Base-by-base conservation (phyloP, 192 early-diverging fungal genomes). In the Entomortierella parvispora region DNA sequence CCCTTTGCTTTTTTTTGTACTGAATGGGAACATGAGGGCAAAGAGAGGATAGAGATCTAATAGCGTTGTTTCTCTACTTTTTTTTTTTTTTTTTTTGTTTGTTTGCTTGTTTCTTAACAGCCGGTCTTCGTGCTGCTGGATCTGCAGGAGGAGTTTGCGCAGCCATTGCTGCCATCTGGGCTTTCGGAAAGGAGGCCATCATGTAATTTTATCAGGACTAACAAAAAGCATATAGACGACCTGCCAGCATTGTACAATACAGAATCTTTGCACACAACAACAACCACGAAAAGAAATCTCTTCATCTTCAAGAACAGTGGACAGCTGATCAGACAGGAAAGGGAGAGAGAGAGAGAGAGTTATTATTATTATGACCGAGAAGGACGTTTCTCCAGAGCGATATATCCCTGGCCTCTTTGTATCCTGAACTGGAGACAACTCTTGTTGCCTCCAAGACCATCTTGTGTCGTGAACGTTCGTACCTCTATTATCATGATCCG, bases 41-140 rank as follows among this genome's bases (percentile, higher is more conserved):
- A 7, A 2, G 2, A 52, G n/a, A 23, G 34, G 22, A 15, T 46
- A 17, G 2, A 31, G 0, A 56, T 22, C 31, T 18, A 45, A 25
- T 46, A 33, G 17, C 3, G 23, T 47, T 50, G 20, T 34, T 20
- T 34, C 43, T 44, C 37, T 44, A 49, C 20, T 52, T 10, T 40
- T 5, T 18, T 31, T 47, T 46, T 42, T 31, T 22, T 34, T 31
- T 47, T 42, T 20, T 54, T 51, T 12, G 37, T 12, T 12, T 40
- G 5, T 40, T 12, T 40, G 7, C 37, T 40, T 40, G 37, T 40
- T 40, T 40, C 25, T n/a, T 82, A 44, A 68, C 82, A 68, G 81
- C 88, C 48, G 92, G 92, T 60, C 83, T 88, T 40, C 82, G 82
- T 57, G 76, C 85, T 31, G 84, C 84, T 79, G 77, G 81, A 54